Evolutionary conservation across 352 stramenopile species (phyloP), one percentile per base, ranked within the genome.

Genomic region (Pythium guiyangense): DNA sequence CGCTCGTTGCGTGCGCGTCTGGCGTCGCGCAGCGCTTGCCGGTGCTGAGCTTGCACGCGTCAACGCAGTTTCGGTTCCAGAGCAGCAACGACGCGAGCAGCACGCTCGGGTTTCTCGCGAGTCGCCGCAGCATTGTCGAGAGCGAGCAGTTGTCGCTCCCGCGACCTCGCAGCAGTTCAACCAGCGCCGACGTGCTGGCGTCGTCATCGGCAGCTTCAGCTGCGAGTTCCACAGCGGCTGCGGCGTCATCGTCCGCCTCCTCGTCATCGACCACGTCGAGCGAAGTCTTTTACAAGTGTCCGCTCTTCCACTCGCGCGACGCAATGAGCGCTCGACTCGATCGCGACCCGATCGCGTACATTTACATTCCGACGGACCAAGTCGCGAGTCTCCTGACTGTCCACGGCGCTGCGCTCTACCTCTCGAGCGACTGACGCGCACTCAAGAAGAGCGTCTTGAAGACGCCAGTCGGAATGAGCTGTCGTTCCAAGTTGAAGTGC

Each of bases 231-330:
- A 12, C 8, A 27, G 18, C 18, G 18, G 20, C 43, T 40, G 43
- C 15, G 4, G 18, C 18, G n/a, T 22, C 20, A 5, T 14, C 18
- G 9, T 5, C 25, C 6, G 9, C 22, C 34, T n/a, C 25, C 12
- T 29, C 18, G 26, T 27, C 15, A 4, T 37, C 34, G 35, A 52
- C 42, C 22, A 27, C 4, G 39, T 44, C 14, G 22, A 45, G 59
- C 34, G 31, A 59, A 17, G 63, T 67, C 18, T 80, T 74, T 46
- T 80, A 72, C 49, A 59, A 57, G 3, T 87, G 76, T 34, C 76
- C 76, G 9, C 55, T 86, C 9, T 86, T 72, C 50, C 39, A 61
- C 18, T 72, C 58, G 1, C 57, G 62, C 11, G 45, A 49, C 18
- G 67, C 74, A 20, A 60, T 71, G 12, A 20, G 15, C 15, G 44